phyloP scores from a whole-genome alignment of 305 asterid genomes.

The Solanum chacoense region DNA sequence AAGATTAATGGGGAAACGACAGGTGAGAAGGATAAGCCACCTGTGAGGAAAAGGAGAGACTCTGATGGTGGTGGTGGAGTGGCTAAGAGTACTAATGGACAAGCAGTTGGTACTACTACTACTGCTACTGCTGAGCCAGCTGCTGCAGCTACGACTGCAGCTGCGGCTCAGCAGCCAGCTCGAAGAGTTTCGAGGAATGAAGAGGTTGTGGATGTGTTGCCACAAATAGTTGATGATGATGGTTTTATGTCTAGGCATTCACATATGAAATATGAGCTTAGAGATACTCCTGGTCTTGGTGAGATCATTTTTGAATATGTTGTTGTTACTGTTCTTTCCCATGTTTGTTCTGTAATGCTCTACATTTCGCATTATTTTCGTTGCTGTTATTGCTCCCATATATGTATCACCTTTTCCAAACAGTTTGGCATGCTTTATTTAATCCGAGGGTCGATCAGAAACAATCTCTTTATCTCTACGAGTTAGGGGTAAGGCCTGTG shows the following conservation, averaged over 20 bases:
- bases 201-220: slow-evolving; percentile 41
- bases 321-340: not conserved
- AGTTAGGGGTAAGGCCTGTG: not conserved
- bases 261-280: slow-evolving; percentile 88
- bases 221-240: slow-evolving; percentile 59
- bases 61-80: slow-evolving; percentile 45
- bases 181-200: slow-evolving; percentile 47
- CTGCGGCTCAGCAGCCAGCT: slow-evolving; percentile 26
- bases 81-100: slow-evolving; percentile 35
- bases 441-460: not conserved
- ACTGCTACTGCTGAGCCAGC: not conserved
- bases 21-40: slow-evolving; percentile 29
- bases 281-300: slow-evolving; percentile 97
- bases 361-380: not conserved
- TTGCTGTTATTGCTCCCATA: not conserved
- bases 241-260: slow-evolving; percentile 55
- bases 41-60: slow-evolving; percentile 74
- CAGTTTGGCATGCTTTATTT: not conserved
- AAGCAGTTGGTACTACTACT: slow-evolving; percentile 5
- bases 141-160: slow-evolving; percentile 10
- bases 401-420: not conserved
- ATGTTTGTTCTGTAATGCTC: not conserved
- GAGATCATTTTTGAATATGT: slow-evolving; percentile 15
- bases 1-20: slow-evolving; percentile 33
- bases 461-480: not conserved